Evolutionary conservation across 352 stramenopile species (phyloP), one percentile per base, ranked within the genome.

Genomic region (Phytophthora nicotianae): DNA sequence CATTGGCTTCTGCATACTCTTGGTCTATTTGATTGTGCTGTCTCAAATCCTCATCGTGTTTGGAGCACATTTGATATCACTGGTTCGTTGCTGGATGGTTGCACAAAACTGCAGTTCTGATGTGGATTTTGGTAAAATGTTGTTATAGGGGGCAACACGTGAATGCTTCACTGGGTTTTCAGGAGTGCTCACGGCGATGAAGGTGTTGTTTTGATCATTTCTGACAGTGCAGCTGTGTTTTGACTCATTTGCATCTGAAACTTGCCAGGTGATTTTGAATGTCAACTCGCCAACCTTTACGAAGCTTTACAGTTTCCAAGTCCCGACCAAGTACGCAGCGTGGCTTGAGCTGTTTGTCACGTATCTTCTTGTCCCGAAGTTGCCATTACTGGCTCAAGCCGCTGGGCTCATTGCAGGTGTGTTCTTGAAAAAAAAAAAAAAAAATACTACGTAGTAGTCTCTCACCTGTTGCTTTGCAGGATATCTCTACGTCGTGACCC

Each of bases 271-370:
- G 24, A 69, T 97, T 46, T 75, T 96, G 43, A 93, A 92, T 47
- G 69, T 91, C 33, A 80, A 84, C 11, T 91, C 79, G 9, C 89
- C 89, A 16, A 62, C 73, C 4, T 83, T 83, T 16, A 81, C 83
- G 8, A 75, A 60, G 1, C 57, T 96, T 0, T 84, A 91, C 61
- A 83, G 75, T 21, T 86, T 97, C 33, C 67, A 69, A 19, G 72
- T 97, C 13, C 87, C 88, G 6, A 94, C 88, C 2, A 93, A 95
- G 48, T 96, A 96, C 42, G 88, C 80, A 5, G 77, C 91, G 19
- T 97, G 90, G 90, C 72, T 96, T 2, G 91, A 97, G 65, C 70
- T 97, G 13, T 56, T 94, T 13, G 50, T 95, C 23, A 95, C 95
- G 4, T 89, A 95, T 46, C 29, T 93, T 16, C 59, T 96, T 17